Evolutionary conservation across 2,329 filamentous ascomycete species (phyloP), one percentile per base, ranked within the genome.

Genomic region (Cercospora berteroae): DNA sequence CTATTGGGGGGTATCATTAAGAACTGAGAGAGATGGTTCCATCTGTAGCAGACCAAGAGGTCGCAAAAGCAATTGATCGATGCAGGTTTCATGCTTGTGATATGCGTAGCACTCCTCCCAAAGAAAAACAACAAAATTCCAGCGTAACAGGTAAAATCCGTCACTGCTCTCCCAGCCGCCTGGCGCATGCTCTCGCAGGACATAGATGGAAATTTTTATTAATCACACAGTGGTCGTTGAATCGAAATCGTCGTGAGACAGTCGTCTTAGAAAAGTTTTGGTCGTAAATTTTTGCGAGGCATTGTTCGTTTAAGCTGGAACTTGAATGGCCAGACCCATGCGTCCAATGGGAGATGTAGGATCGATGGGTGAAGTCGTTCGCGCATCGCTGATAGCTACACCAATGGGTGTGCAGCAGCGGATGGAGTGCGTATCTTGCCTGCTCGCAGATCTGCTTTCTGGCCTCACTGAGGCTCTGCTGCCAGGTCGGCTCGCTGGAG

Each of bases 361-460:
- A n/a, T 50, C 25, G 7, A 6, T 29, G n/a, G 48, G 16, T 13
- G 42, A 27, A 20, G 5, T 50, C 16, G 18, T 56, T 1, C 31
- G 61, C 36, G 61, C 27, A 20, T 67, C 69, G n/a, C 65, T 57
- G 25, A 69, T 63, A 5, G 70, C 70, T 6, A 71, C 58, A 4
- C 70, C 70, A 7, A 71, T 71, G 5, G 70, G 66, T 13, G 67
- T 67, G 42, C 64, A 65, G 27, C 56, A 59, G 10, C 67, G 61
- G 58, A 63, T 13, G 67, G 61, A 18, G 33, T 50, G 39, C 5
- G 60, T 39, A 20, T 59, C 63, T 27, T 63, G 66, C 50, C 66
- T 64, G 55, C 69, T 68, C 9, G 33, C 39, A 8, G 66, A 63
- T 23, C 69, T 55, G 25, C 64, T 68, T 31, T 25, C 63, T 5